Evolutionary conservation across 1,139 yeast species (phyloP), one percentile per base, ranked within the genome.

Genomic region (Eremothecium coryli): DNA sequence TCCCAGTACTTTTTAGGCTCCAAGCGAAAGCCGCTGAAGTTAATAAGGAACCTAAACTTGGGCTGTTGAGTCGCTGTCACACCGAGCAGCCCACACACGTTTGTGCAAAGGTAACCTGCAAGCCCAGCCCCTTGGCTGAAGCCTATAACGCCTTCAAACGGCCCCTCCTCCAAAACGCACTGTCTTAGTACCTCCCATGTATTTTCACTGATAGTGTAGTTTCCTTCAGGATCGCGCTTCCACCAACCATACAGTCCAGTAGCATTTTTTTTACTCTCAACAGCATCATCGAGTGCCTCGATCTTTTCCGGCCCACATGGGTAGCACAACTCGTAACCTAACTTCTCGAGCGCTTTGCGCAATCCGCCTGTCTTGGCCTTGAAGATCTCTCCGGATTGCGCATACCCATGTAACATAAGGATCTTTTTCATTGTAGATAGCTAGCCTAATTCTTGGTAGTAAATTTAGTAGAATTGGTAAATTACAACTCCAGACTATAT

Each of bases 121-220:
- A 88, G 61, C 1, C 93, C 94, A 0, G 94, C 93, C 36, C 98
- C 98, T 58, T 90, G 97, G 23, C 93, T 79, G 51, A 90, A 90
- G 2, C 96, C 97, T 34, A 88, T 59, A 9, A 90, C 63, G 1
- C 96, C 98, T 30, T 74, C 80, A 50, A 80, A 82, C 0, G 95
- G 95, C 0, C 95, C 95, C 40, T 81, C 65, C 37, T 66, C 62
- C 14, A 49, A 30, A 14, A 52, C 37, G 35, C 50, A 51, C 18
- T 48, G 43, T 28, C 43, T 51, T 29, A 57, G 30, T 33, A 47
- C 54, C 5, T 40, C 38, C 4, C 45, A 33, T 5, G 56, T 47
- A 1, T 48, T 40, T 16, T 48, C 44, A 3, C 57, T 52, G 5
- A 56, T 35, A 3, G 25, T 29, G 23, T 50, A 54, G 6, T 43